Percentiles rank a stretch among this genome's conserved stretches.
These are phyloP conservation scores for Scedosporium dehoogii DNA, from an alignment of 2,329 filamentous ascomycete species.

Conservation along the genomic window DNA sequence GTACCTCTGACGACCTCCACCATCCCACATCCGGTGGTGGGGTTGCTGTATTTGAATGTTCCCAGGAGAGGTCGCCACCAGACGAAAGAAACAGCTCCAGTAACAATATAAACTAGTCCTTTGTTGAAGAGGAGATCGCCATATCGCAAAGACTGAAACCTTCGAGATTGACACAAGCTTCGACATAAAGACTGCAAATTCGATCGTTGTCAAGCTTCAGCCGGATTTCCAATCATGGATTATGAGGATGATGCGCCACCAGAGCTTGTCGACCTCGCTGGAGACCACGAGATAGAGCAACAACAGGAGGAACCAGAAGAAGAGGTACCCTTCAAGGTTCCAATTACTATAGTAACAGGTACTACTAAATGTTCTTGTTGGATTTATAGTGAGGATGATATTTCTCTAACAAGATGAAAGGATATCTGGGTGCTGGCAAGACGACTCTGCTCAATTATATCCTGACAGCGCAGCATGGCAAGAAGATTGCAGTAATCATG, in stretches of 20 bases:
- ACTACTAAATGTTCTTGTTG: constrained; percentile 13
- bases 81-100: too few species aligned
- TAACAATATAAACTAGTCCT: too few species aligned
- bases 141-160: neutral
- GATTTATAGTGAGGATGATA: too few species aligned
- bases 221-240: constrained; percentile 34
- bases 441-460: constrained; percentile 96
- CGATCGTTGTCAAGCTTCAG: neutral
- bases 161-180: neutral
- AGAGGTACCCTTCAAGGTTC: constrained; percentile 56
- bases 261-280: constrained; percentile 43
- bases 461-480: constrained; percentile 86
- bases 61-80: too few species aligned
- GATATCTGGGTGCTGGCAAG: constrained; percentile 92
- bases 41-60: too few species aligned
- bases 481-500: constrained; percentile 95
- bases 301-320: constrained; percentile 22
- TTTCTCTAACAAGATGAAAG: constrained; percentile 29
- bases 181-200: neutral
- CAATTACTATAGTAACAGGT: constrained; percentile 79
- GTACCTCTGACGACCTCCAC: too few species aligned
- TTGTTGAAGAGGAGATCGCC: too few species aligned
- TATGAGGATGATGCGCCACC: constrained; percentile 59
- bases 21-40: too few species aligned
- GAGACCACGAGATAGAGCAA: constrained; percentile 15